Conservation (phyloP, 345 rosid species). For the Iberis pinnata region DNA sequence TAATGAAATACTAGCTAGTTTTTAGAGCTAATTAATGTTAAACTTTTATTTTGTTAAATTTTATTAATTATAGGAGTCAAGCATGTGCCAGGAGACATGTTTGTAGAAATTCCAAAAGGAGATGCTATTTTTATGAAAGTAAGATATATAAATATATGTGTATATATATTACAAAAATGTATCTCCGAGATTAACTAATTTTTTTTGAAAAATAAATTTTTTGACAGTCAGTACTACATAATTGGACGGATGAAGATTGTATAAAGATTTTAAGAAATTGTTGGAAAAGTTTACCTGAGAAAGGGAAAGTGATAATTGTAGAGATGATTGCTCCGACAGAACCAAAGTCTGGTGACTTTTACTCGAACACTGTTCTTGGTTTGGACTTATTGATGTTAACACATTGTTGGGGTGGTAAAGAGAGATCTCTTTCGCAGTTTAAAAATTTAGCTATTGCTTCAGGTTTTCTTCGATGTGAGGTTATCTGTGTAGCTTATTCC, state of each 20-base stretch:
- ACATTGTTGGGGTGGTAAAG: slow-evolving; percentile 35
- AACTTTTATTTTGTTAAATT: no score
- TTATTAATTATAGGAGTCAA: no score
- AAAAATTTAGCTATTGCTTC: slow-evolving; percentile 32
- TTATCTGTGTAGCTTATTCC: background rate
- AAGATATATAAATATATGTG: no score
- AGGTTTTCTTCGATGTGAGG: slow-evolving; percentile 32
- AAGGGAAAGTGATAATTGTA: slow-evolving; percentile 39
- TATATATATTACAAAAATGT: no score
- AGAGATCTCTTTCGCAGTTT: slow-evolving; percentile 36
- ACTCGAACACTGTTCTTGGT: slow-evolving; percentile 24
- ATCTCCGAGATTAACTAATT: no score
- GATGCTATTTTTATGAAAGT: no score
- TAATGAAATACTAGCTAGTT: no score
- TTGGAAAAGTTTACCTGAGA: slow-evolving; percentile 29
- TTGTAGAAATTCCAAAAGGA: no score
- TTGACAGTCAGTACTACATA: slow-evolving; percentile 28
- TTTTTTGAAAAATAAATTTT: no score
- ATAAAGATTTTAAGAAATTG: slow-evolving; percentile 39
- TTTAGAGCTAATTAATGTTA: no score
- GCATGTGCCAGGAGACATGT: no score
- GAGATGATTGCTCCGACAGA: slow-evolving; percentile 30
- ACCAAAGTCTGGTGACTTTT: slow-evolving; percentile 22
- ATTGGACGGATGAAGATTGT: slow-evolving; percentile 40
- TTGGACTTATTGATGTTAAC: slow-evolving; percentile 41